A percentile compares a stretch with the other conserved stretches of the same genome.
Evolutionary conservation across 805 yeast genomes (phyloP).

Genomic region (Candida cerambycidarum): DNA sequence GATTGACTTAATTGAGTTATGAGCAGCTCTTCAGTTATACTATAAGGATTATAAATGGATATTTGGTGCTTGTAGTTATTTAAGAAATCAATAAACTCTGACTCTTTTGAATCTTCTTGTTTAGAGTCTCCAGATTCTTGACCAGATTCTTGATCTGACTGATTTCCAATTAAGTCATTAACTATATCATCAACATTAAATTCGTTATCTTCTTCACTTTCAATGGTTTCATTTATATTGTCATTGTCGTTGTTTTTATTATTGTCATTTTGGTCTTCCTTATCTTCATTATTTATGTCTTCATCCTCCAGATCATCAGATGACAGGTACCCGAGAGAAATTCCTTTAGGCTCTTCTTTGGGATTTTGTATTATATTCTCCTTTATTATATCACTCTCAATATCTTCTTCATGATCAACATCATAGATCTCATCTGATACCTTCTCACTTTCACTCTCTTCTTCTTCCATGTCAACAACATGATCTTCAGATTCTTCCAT

Average conservation of each 20-base stretch:
- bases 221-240: not conserved
- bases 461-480: conserved; percentile 17
- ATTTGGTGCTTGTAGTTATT: conserved; percentile 24
- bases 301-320: conserved; percentile 2
- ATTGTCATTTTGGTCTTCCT: conserved; percentile 3
- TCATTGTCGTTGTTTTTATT: not conserved
- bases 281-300: conserved; percentile 1
- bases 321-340: conserved; percentile 5
- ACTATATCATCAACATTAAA: conserved; percentile 3
- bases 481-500: conserved; percentile 8
- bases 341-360: not conserved
- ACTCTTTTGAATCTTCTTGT: not conserved
- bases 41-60: conserved; percentile 38
- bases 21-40: conserved; percentile 36
- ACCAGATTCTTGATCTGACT: conserved; percentile 7
- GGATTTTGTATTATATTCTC: not conserved
- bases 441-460: conserved; percentile 9
- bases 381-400: not conserved
- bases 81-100: conserved; percentile 26
- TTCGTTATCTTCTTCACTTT: conserved; percentile 2
- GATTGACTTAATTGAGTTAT: conserved; percentile 24
- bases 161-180: not conserved
- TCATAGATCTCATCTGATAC: no score
- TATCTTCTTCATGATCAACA: not conserved
- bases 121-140: not conserved